phyloP scores from a whole-genome alignment of 106 monocot species.

The Narthecium ossifragum region DNA sequence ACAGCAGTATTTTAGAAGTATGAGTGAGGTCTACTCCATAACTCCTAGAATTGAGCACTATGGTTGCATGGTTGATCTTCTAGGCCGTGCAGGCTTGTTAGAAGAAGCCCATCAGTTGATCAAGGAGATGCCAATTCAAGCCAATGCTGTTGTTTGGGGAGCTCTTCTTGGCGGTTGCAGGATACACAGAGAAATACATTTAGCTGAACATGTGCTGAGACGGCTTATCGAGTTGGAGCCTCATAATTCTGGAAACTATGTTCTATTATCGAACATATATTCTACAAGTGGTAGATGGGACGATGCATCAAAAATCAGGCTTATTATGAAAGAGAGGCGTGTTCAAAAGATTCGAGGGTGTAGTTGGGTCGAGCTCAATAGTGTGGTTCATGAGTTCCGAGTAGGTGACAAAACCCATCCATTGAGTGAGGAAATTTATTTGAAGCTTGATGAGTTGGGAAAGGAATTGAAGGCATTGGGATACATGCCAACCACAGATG shows the following conservation, averaged over 20 bases:
- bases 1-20: conserved; percentile 36
- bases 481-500: conserved; percentile 31
- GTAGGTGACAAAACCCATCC: conserved; percentile 59
- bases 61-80: conserved; percentile 78
- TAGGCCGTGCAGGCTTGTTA: conserved; percentile 61
- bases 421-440: conserved; percentile 26
- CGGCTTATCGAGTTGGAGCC: conserved; percentile 60
- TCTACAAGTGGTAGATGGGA: conserved; percentile 53
- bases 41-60: conserved; percentile 71
- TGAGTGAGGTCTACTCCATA: conserved; percentile 35
- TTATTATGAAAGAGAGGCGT: conserved; percentile 36
- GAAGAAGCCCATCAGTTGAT: conserved; percentile 56
- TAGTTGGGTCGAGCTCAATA: conserved; percentile 67
- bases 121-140: conserved; percentile 55
- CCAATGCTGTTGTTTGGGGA: conserved; percentile 83
- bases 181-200: conserved; percentile 25
- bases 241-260: conserved; percentile 68
- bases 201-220: conserved; percentile 53
- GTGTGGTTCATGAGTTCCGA: conserved; percentile 59
- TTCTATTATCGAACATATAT: conserved; percentile 67
- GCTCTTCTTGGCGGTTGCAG: conserved; percentile 63
- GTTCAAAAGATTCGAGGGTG: conserved; percentile 61
- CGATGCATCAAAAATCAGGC: conserved; percentile 53
- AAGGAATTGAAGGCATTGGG: conserved; percentile 40
- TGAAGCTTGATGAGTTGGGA: conserved; percentile 44